phyloP scores from a whole-genome alignment of 2,329 filamentous ascomycete genomes.

The Colletotrichum abscissum region DNA sequence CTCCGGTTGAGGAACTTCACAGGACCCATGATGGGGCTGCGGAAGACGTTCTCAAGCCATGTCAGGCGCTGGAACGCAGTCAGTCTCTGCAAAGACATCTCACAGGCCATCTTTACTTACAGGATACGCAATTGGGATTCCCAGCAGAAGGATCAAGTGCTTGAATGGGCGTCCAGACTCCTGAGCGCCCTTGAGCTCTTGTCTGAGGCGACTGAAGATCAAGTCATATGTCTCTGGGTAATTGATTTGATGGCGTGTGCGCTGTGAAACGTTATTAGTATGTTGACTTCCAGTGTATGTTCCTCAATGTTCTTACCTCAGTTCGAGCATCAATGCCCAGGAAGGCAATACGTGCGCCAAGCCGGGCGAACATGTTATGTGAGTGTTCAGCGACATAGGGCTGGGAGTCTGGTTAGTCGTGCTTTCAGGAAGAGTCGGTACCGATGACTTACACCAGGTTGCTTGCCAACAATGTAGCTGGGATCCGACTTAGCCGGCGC shows the following conservation, averaged over 20 bases:
- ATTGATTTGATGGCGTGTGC: constrained; percentile 93
- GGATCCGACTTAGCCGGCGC: constrained; percentile 65
- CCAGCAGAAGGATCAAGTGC: constrained; percentile 87
- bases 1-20: constrained; percentile 91
- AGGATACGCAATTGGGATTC: constrained; percentile 88
- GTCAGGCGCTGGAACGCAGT: constrained; percentile 74
- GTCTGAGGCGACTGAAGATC: constrained; percentile 80
- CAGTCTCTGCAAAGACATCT: constrained; percentile 10
- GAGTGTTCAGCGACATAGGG: constrained; percentile 93
- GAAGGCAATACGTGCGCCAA: constrained; percentile 86
- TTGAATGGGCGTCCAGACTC: constrained; percentile 80
- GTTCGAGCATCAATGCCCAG: constrained; percentile 93
- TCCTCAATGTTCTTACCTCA: constrained; percentile 63
- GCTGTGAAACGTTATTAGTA: constrained; percentile 50
- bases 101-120: constrained; percentile 59
- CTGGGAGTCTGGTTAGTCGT: constrained; percentile 62
- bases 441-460: constrained; percentile 75
- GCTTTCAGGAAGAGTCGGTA: constrained; percentile 52
- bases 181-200: constrained; percentile 77
- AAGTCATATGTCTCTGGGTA: constrained; percentile 91
- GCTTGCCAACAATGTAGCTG: constrained; percentile 82
- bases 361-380: constrained; percentile 84
- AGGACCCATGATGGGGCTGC: constrained; percentile 86
- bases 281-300: background rate
- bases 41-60: constrained; percentile 95